A percentile compares a stretch with the other conserved stretches of the same genome.
phyloP scores from a whole-genome alignment of 2,329 filamentous ascomycete genomes.

The Fusarium nelsonii region DNA sequence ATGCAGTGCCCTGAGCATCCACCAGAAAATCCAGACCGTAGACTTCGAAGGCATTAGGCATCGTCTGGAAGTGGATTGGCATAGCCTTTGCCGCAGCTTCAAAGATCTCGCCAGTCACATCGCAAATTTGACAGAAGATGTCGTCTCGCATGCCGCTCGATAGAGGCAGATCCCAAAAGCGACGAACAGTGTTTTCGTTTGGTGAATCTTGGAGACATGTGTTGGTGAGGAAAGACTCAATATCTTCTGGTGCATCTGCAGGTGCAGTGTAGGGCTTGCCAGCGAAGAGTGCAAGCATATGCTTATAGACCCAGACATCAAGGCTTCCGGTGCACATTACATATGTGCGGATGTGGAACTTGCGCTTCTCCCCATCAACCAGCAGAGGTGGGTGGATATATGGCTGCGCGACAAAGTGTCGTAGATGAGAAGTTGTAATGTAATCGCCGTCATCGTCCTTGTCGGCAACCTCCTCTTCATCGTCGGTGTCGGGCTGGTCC shows the following conservation, averaged over 20 bases:
- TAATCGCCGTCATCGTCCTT: constrained; percentile 58
- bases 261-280: constrained; percentile 78
- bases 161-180: constrained; percentile 77
- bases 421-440: constrained; percentile 88
- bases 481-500: constrained; percentile 72
- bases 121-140: constrained; percentile 81
- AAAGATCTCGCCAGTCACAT: constrained; percentile 81
- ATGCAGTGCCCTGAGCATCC: constrained; percentile 72
- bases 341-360: constrained; percentile 96
- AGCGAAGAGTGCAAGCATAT: constrained; percentile 95
- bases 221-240: constrained; percentile 89
- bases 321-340: constrained; percentile 84
- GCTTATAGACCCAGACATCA: constrained; percentile 85
- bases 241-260: constrained; percentile 61
- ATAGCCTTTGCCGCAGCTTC: constrained; percentile 87
- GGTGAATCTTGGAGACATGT: constrained; percentile 84
- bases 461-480: constrained; percentile 63
- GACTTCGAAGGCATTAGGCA: constrained; percentile 90
- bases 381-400: constrained; percentile 89
- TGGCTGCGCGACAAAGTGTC: constrained; percentile 95
- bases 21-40: constrained; percentile 94
- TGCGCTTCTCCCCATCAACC: constrained; percentile 75
- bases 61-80: constrained; percentile 90
- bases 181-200: constrained; percentile 73
- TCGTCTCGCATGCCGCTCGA: constrained; percentile 65